phyloP scores from a whole-genome alignment of 2,329 filamentous ascomycete species.

The Fusarium buharicum region DNA sequence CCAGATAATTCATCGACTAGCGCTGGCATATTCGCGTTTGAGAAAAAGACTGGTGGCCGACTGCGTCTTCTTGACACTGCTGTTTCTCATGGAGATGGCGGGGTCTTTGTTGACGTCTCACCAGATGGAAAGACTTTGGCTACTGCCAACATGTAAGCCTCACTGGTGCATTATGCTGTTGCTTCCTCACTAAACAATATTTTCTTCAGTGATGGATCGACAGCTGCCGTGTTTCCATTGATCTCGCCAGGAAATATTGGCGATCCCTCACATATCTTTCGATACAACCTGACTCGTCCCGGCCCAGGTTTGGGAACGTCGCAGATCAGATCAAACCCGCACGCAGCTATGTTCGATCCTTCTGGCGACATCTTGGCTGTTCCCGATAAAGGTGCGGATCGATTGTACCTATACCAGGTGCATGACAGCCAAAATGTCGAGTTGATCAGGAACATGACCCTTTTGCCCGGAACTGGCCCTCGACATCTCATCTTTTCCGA shows the following conservation, averaged over 20 bases:
- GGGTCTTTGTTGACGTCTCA: slow-evolving; percentile 1
- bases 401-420: slow-evolving; percentile 4
- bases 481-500: slow-evolving; percentile 1
- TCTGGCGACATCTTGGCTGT: background rate
- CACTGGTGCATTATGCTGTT: background rate
- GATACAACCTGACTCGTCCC: slow-evolving; percentile 4
- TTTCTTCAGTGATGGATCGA: slow-evolving; percentile 1
- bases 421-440: background rate
- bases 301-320: background rate
- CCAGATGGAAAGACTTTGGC: slow-evolving; percentile 1
- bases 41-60: background rate
- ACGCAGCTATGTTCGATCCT: background rate
- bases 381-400: slow-evolving; percentile 5
- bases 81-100: slow-evolving; percentile 1
- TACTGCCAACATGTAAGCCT: slow-evolving; percentile 7
- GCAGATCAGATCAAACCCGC: slow-evolving; percentile 1
- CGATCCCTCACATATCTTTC: background rate
- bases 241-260: background rate
- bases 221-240: background rate
- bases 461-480: slow-evolving; percentile 1
- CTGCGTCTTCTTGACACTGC: background rate
- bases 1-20: background rate
- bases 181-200: background rate
- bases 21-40: slow-evolving; percentile 4
- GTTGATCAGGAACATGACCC: background rate